Base-by-base conservation (phyloP, 306 rosid species). In the Ceratonia siliqua region DNA sequence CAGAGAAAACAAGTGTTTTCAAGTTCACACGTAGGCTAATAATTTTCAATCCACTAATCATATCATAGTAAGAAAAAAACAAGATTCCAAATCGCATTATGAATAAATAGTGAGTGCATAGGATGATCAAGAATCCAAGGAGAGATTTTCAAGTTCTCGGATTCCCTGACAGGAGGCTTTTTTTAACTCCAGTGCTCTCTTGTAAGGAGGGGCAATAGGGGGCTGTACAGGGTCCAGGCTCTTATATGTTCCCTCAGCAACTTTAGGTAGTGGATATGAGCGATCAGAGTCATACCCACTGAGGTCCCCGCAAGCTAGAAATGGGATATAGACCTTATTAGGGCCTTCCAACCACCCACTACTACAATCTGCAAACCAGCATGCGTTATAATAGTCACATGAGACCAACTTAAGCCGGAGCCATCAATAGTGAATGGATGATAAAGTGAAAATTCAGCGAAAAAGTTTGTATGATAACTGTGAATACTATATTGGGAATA, bases 291-390 rank as follows among this genome's bases (percentile, higher is more conserved):
- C 90, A 46, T 90, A 85, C 30, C 89, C 90, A 53, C 81, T 64
- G 25, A 84, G 90, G 76, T 90, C 88, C 80, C 90, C 91, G 24
- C 96, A 88, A 43, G 90, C 85, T 50, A 86, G 79, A 74, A 88
- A 88, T 18, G 91, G 91, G 77, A 90, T 95, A 83, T 95, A 95
- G 82, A 95, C 97, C 92, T 90, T 92, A 65, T 92, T 95, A 24
- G 99, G 88, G 63, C 99, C 97, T 87, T 92, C 99, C 75, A 95
- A 82, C 95, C 97, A 95, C 61, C 96, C 98, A 73, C 99, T 95
- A 78, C 90, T 81, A 84, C 98, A 95, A 89, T 95, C 99, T 94
- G 92, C 82, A 79, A 76, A 21, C 43, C 25, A 69, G 69, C n/a
- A 72, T 15, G 79, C 71, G 53, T 80, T 53, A 53, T 41, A 18